Conservation (phyloP, 2,329 filamentous ascomycete genomes). For the Cadophora gregata region DNA sequence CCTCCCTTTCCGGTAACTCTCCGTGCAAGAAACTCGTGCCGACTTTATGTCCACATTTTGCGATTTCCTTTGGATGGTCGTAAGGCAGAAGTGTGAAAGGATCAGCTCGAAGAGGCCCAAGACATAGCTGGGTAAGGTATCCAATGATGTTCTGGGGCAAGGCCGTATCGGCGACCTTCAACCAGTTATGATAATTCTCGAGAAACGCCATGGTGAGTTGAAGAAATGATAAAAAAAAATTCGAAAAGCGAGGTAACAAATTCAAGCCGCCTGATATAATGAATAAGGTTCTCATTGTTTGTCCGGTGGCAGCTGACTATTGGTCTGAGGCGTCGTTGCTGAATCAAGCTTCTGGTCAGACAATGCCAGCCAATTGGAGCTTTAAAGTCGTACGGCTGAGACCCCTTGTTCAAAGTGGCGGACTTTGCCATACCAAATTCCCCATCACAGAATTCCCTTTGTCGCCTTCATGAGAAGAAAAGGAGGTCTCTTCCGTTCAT, state of each 20-base stretch:
- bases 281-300: not conserved
- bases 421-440: not conserved
- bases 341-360: not conserved
- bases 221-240: not conserved
- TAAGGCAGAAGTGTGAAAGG: conserved; percentile 33
- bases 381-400: conserved; percentile 15
- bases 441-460: conserved; percentile 15
- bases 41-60: conserved; percentile 32
- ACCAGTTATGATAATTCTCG: conserved; percentile 36
- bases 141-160: conserved; percentile 37
- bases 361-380: conserved; percentile 1
- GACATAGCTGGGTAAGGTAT: conserved; percentile 35
- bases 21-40: conserved; percentile 29
- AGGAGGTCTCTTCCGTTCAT: conserved; percentile 45
- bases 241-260: not conserved
- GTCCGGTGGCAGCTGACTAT: conserved; percentile 3
- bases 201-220: conserved; percentile 18
- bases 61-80: conserved; percentile 34
- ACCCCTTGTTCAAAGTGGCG: not conserved
- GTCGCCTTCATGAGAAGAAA: conserved; percentile 45
- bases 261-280: not conserved
- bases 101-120: conserved; percentile 32
- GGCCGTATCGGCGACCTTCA: conserved; percentile 35
- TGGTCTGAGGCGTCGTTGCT: not conserved
- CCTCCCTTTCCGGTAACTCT: conserved; percentile 32